phyloP scores from a whole-genome alignment of 2,329 filamentous ascomycete genomes.

The Pseudogymnoascus sp. region DNA sequence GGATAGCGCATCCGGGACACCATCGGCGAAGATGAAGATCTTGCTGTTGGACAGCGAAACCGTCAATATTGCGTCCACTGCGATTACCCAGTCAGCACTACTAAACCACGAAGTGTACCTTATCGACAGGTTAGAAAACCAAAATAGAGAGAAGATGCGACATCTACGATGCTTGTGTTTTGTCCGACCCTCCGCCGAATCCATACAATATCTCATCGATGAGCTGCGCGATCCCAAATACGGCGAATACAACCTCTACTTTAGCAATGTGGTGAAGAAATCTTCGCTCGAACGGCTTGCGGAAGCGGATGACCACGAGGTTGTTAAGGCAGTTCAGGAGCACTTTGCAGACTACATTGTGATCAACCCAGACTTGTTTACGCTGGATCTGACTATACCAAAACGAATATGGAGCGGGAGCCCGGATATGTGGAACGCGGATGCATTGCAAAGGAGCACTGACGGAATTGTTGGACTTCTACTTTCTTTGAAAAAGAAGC shows the following conservation, averaged over 20 bases:
- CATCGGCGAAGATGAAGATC: slow-evolving; percentile 95
- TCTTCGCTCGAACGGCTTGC: slow-evolving; percentile 88
- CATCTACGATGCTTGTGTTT: slow-evolving; percentile 92
- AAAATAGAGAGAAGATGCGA: slow-evolving; percentile 90
- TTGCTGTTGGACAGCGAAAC: slow-evolving; percentile 89
- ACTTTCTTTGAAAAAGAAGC: slow-evolving; percentile 91
- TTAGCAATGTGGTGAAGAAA: slow-evolving; percentile 97
- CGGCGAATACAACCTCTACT: slow-evolving; percentile 93
- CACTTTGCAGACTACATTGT: slow-evolving; percentile 95
- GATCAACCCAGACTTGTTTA: slow-evolving; percentile 89
- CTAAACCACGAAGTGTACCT: slow-evolving; percentile 94
- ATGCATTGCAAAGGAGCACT: slow-evolving; percentile 76
- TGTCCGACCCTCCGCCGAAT: slow-evolving; percentile 82
- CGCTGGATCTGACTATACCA: slow-evolving; percentile 65
- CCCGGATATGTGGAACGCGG: slow-evolving; percentile 84
- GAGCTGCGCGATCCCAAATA: slow-evolving; percentile 95
- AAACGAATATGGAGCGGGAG: slow-evolving; percentile 71
- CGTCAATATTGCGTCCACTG: slow-evolving; percentile 86
- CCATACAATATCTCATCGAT: slow-evolving; percentile 88
- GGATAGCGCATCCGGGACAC: slow-evolving; percentile 58
- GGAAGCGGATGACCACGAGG: slow-evolving; percentile 95
- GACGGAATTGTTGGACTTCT: slow-evolving; percentile 82
- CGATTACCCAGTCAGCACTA: slow-evolving; percentile 88
- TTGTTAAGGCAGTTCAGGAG: slow-evolving; percentile 89
- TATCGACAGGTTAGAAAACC: slow-evolving; percentile 89